phyloP scores from a whole-genome alignment of 2,329 filamentous ascomycete species.

The Lecanicillium sp. region DNA sequence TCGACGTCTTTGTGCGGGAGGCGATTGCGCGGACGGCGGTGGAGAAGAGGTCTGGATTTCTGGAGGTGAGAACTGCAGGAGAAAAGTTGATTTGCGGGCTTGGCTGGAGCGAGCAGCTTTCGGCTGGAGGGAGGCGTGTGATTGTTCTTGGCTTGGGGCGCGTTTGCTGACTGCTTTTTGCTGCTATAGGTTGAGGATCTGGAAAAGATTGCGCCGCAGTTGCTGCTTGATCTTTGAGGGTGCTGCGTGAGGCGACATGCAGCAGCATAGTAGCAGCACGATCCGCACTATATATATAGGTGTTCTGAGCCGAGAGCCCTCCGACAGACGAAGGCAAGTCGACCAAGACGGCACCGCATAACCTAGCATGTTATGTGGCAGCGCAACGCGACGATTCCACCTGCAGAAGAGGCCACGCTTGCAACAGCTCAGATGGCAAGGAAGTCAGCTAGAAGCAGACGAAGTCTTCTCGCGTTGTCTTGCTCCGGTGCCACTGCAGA shows the following conservation, averaged over 20 bases:
- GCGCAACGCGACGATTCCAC: too few relatives aligned
- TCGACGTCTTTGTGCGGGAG: conserved; percentile 87
- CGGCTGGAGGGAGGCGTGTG: neutral
- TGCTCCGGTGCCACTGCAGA: too few relatives aligned
- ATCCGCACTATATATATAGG: too few relatives aligned
- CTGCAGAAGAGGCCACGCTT: too few relatives aligned
- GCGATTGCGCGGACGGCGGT: conserved; percentile 73
- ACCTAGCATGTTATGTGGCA: too few relatives aligned
- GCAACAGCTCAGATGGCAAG: too few relatives aligned
- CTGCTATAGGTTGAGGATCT: conserved; percentile 69
- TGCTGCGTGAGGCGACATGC: neutral
- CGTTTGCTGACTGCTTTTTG: conserved; percentile 16
- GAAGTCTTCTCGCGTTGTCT: too few relatives aligned
- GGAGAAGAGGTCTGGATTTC: conserved; percentile 62
- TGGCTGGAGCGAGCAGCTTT: neutral
- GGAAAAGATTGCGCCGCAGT: conserved; percentile 78
- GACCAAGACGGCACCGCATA: too few relatives aligned
- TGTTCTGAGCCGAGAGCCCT: too few relatives aligned
- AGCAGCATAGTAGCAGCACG: too few relatives aligned
- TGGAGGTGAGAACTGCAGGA: conserved; percentile 52
- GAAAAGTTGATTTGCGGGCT: neutral
- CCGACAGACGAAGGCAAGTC: too few relatives aligned
- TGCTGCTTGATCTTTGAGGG: conserved; percentile 77
- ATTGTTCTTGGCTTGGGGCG: neutral
- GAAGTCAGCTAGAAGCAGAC: too few relatives aligned